Base-by-base conservation (phyloP, 106 monocot species). In the Iris macrosiphon region DNA sequence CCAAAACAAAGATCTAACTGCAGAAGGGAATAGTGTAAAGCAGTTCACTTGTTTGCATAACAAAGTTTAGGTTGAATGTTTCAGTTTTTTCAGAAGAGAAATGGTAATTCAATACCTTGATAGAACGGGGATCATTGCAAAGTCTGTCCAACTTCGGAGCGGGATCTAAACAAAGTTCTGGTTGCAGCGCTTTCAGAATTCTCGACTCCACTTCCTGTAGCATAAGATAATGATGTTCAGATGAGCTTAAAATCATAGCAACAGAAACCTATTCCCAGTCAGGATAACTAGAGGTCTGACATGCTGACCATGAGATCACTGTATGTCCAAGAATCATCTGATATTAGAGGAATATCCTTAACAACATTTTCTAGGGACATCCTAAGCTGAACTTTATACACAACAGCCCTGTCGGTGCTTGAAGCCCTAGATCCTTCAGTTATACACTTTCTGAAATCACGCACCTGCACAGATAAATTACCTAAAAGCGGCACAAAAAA, bases 261-360 rank as follows among this genome's bases (percentile, higher is more conserved):
- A 28, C 33, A 45, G 38, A 51, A 25, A 15, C 17, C 31, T 21
- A 14, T 18, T 24, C 24, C 24, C 20, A 17, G n/a, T 24, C 52
- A 33, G n/a, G 9, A 17, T 56, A 45, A 5, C 19, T 49, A 49
- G 17, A 59, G 20, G 22, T 24, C 38, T 23, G 39, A 30, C 42
- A 51, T 71, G 31, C 73, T 64, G 14, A 96, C 95, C 85, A 96
- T 52, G 26, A 90, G 42, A 82, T 96, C 86, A 18, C 85, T 69
- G 45, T 96, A 96, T 4, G 89, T 96, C 95, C 95, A 96, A 17
- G 89, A 79, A 52, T 90, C 95, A 77, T 89, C 95, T 52, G 95
- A 76, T 23, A 96, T 75, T 27, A 63, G 61, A 42, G 79, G 71
- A 62, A 96, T 82, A 48, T 96, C 95, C 56, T 85, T 96, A 14